Evolutionary conservation across 176 grass and related monocot genomes (phyloP), one percentile per base, ranked within the genome.

Genomic region (Carex scoparia): DNA sequence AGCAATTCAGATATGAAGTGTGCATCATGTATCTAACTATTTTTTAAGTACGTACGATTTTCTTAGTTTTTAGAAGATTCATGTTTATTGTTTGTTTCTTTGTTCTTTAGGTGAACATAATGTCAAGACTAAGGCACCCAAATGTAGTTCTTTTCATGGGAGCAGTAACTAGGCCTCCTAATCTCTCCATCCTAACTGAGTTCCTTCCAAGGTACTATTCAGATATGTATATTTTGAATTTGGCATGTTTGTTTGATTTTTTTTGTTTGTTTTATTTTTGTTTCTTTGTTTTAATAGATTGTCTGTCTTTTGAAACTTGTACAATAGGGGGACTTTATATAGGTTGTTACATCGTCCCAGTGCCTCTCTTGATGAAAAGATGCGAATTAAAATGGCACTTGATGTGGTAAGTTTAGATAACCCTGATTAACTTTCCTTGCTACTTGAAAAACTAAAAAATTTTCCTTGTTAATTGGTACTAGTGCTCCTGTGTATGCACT

Each of bases 121-220:
- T 99, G 96, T 99, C 86, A 70, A 95, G 93, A 79, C 67, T 99
- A 72, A 92, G 96, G 13, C 96, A 99, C 49, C 96, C 93, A 28
- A 99, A 95, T 92, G 86, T 99, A n/a, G 96, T 99, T 94, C 93
- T 99, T 84, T 99, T 95, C 88, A 92, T 99, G 93, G 96, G 96
- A 88, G 90, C 92, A 77, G 96, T 99, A 85, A 92, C 93, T 65
- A 94, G 92, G 18, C 88, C 96, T 70, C 93, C 96, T 89, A 95
- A 99, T 89, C 93, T 99, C 38, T 99, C 96, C 86, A 99, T 99
- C 89, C 85, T 99, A 69, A 95, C 91, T 2, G 96, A 99, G 69
- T 99, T 92, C 83, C 96, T 95, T 83, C 96, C 96, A 59, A 94
- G 96, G 96, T 99, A 32, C 87, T 79, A 74, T 86, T 46, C 77